Evolutionary conservation across 2,329 filamentous ascomycete genomes (phyloP), one percentile per base, ranked within the genome.

Genomic region (Stromatinia cepivora): DNA sequence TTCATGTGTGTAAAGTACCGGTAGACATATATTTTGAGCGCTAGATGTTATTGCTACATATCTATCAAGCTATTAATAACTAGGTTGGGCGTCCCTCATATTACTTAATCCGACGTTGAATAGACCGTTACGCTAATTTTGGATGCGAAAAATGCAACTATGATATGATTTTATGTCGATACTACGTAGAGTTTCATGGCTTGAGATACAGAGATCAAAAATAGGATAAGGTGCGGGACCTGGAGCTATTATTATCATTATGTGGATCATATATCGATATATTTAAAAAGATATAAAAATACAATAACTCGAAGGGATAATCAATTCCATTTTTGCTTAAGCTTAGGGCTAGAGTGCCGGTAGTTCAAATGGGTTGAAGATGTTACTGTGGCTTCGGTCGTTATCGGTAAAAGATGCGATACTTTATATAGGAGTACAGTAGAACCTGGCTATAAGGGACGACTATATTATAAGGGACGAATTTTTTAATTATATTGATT

Each of bases 81-180:
- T 58, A 17, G 34, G 11, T 58, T 42, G 36, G 34, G 36, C 56
- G 22, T 11, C 22, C 34, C 34, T 58, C 7, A 39, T 58, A 42
- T 7, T 54, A 28, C 52, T 13, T 25, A 25, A 20, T 57, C 11
- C 22, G 25, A 36, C 36, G 56, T 59, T 59, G n/a, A 59, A 45
- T 28, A 28, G n/a, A 45, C 57, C 57, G 57, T 48, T 62, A 62
- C 59, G 4, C 59, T 25, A 62, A 50, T 34, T 48, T 28, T 42
- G 36, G n/a, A 13, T 28, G 36, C 3, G n/a, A 17, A 45, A n/a
- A 22, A 62, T 48, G 45, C 28, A 62, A 50, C 9, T n/a, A 50
- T 62, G 59, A 62, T 46, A 11, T 17, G 58, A 48, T 48, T n/a
- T 28, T 34, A 11, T 22, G 17, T 36, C 17, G 22, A 22, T 36